Percentiles rank a stretch among this genome's conserved stretches.
Conservation (phyloP, 805 yeast species). For the Suhomyces vadensis region DNA sequence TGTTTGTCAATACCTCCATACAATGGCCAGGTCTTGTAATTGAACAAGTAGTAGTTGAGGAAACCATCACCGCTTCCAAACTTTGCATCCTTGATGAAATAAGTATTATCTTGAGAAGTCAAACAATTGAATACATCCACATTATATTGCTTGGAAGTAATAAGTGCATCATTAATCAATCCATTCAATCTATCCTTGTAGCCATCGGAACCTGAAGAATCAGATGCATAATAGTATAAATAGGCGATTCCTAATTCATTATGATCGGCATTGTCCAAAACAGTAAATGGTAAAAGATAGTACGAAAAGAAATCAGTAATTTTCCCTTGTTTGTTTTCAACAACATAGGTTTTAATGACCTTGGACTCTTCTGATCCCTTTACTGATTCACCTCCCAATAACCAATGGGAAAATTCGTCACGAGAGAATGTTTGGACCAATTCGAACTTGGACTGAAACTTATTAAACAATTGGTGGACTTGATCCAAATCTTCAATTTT, state of each 20-base stretch:
- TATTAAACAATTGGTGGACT: conserved; percentile 57
- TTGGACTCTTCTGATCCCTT: conserved; percentile 30
- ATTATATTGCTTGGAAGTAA: conserved; percentile 62
- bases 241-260: conserved; percentile 81
- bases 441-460: conserved; percentile 70
- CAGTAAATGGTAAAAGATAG: conserved; percentile 85
- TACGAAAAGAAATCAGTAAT: conserved; percentile 90
- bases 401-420: conserved; percentile 79
- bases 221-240: conserved; percentile 84
- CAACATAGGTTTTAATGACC: conserved; percentile 78
- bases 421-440: conserved; percentile 67
- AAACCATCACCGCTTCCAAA: conserved; percentile 95
- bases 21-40: conserved; percentile 80
- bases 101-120: conserved; percentile 84
- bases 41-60: conserved; percentile 87
- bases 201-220: conserved; percentile 46
- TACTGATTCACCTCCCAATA: conserved; percentile 49
- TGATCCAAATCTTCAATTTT: conserved; percentile 59
- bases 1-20: conserved; percentile 72
- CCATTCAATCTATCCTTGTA: conserved; percentile 60
- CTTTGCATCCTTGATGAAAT: conserved; percentile 77
- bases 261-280: conserved; percentile 64
- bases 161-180: conserved; percentile 72
- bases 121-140: conserved; percentile 95
- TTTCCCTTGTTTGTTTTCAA: conserved; percentile 58